Evolutionary conservation across 192 early-diverging fungal genomes (phyloP), one percentile per base, ranked within the genome.

Genomic region (Backusella mclennaniae): DNA sequence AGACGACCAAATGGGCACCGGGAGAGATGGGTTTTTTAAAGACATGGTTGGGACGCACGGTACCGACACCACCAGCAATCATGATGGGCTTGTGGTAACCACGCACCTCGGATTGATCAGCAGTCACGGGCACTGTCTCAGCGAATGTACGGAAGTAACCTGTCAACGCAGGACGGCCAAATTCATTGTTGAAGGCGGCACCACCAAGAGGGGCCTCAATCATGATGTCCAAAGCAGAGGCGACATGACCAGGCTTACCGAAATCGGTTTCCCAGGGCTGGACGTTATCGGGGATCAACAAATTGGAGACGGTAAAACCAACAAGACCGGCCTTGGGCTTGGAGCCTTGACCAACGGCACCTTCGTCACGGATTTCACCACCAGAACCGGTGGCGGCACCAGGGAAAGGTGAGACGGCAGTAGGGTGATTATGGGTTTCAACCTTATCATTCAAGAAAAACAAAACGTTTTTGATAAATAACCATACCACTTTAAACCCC

Each of bases 11-110:
- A 19, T 88, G 85, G 39, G 89, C 92, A 63, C 92, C 97, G 2
- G 95, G 90, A 7, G 84, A 79, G 74, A 99, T 98, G 70, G 89
- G 85, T 76, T 92, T 86, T 85, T 99, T 99, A 70, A 90, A 89
- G 66, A 96, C 90, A 49, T 99, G 96, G 86, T 90, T 87, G 52
- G 94, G 93, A 35, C 96, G 91, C 63, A 99, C 92, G 44, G 93
- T 93, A 76, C 98, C 98, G 73, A 99, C 86, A 66, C 98, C 98
- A 77, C 98, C 98, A 19, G 98, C 97, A 75, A 99, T 90, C 98
- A 99, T 99, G 76, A 99, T 99, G 19, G 98, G 98, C 85, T 99
- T 99, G 85, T 99, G 97, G 87, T 96, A 99, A 8, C 98, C 98
- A 71, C 97, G 92, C 75, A 94, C 79, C 81, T 97, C 96, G 53